A percentile compares a stretch with the other conserved stretches of the same genome.
Conservation (phyloP, 2,329 filamentous ascomycete species). For the Calonectria pseudoreteaudii region DNA sequence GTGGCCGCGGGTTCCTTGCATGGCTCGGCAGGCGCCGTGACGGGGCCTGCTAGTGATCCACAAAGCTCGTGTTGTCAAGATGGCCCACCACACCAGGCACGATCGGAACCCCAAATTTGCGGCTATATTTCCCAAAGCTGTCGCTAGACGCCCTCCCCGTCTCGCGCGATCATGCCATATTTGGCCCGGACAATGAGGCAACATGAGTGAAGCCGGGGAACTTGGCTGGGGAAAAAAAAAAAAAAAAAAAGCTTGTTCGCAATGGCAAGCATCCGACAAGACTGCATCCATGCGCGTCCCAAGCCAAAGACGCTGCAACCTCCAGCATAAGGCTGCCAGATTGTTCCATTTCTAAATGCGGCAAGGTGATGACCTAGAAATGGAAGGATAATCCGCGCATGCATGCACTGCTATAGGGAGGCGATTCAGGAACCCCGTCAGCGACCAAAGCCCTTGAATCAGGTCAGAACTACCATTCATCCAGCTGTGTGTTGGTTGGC, state of each 20-base stretch:
- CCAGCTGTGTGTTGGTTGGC: not conserved
- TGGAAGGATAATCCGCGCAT: not conserved
- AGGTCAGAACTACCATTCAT: not conserved
- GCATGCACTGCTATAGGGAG: not conserved
- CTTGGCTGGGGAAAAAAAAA: not conserved
- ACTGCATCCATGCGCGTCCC: not conserved
- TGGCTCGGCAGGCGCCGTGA: not conserved
- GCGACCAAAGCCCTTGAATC: not conserved
- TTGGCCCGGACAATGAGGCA: not conserved
- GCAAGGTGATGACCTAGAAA: not conserved
- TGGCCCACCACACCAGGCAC: not conserved
- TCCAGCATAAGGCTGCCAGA: not conserved
- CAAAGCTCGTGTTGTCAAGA: slow-evolving; percentile 5
- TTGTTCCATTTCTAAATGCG: not conserved
- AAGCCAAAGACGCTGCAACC: not conserved
- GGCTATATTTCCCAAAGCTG: not conserved
- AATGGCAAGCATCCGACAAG: no score
- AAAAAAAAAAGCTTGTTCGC: not conserved
- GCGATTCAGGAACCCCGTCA: not conserved
- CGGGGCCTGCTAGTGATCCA: not conserved
- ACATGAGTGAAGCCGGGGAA: not conserved
- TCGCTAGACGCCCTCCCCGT: not conserved
- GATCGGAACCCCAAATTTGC: not conserved
- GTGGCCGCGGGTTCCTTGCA: slow-evolving; percentile 8
- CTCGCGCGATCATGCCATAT: not conserved